Evolutionary conservation across 805 yeast species (phyloP), one percentile per base, ranked within the genome.

Genomic region (Ogataea thermomethanolica): DNA sequence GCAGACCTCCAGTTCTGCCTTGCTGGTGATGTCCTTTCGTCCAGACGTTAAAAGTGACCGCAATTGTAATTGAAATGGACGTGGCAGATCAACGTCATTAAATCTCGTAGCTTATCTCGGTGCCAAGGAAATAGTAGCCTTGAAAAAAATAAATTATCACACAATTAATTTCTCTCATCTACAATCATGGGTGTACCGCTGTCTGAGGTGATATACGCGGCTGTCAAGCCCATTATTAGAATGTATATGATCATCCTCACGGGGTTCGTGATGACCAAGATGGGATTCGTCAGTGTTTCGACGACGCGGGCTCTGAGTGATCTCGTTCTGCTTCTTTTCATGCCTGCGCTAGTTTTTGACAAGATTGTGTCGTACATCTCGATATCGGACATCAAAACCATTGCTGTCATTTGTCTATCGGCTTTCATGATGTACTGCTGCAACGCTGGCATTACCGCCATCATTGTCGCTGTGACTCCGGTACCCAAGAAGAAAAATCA

Each of bases 171-270:
- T 33, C 26, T 13, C 15, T 31, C 22, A 11, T 22, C 25, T 29
- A 20, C 17, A 29, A 21, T 17, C 15, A 48, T 48, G 52, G 45
- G 50, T 12, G 51, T 50, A 3, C 37, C 61, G 1, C 39, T 61
- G 22, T 57, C 56, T 1, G 55, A 59, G 29, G 49, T 58, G 22
- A 52, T 61, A 1, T 61, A 59, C 33, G 51, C 83, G 7, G 69
- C 91, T 1, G 87, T 83, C 21, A 83, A 81, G 61, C 93, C 93
- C 11, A 81, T 84, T 47, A 71, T 84, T 55, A 79, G 84, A 58
- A 81, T 84, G 59, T 84, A 84, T 56, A 62, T 83, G 58, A 81
- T 84, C 54, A 78, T 84, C 4, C 77, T 72, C 11, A 59, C 80
- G n/a, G 95, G 93, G 17, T 81, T 72, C 51, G 57, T 62, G 17